Evolutionary conservation across 2,329 filamentous ascomycete species (phyloP).

Genomic region (Hymenoscyphus linearis): DNA sequence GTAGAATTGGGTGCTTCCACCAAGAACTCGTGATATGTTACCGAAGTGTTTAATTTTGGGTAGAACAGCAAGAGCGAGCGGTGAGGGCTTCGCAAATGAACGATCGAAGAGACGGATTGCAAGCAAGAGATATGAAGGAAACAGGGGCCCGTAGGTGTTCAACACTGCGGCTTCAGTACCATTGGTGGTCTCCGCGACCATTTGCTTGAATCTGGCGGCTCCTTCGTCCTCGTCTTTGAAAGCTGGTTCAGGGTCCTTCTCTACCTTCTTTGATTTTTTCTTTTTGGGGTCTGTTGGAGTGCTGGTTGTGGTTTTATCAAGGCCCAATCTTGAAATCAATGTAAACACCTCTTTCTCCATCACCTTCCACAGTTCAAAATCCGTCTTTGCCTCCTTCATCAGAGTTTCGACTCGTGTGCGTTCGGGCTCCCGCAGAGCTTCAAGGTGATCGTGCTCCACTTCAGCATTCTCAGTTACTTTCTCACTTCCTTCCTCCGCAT

Average conservation of each 20-base stretch:
- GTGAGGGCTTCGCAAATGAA: constrained; percentile 53
- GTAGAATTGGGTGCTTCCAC: constrained; percentile 65
- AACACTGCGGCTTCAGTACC: constrained; percentile 30
- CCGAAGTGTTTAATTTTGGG: constrained; percentile 64
- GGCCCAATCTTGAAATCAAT: constrained; percentile 50
- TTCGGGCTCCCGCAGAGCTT: constrained; percentile 38
- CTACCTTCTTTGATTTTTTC: constrained; percentile 11
- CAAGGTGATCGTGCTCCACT: constrained; percentile 13
- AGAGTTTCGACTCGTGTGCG: constrained; percentile 46
- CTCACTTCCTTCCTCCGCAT: constrained; percentile 10
- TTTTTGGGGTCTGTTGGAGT: too few species aligned
- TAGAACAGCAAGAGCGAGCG: constrained; percentile 54
- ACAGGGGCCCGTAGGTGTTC: constrained; percentile 58
- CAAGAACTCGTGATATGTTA: constrained; percentile 65
- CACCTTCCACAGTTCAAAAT: constrained; percentile 61
- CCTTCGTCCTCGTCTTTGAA: neutral
- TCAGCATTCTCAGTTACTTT: constrained; percentile 4
- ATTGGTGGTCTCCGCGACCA: neutral
- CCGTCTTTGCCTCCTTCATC: constrained; percentile 52
- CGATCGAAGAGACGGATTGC: constrained; percentile 53
- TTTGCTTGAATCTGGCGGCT: neutral
- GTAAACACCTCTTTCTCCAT: constrained; percentile 64
- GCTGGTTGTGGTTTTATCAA: constrained; percentile 25
- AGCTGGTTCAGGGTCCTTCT: constrained; percentile 4
- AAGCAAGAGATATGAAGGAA: constrained; percentile 54